Evolutionary conservation across 2,329 filamentous ascomycete species (phyloP), one percentile per base, ranked within the genome.

Genomic region (Epichloe sp.): DNA sequence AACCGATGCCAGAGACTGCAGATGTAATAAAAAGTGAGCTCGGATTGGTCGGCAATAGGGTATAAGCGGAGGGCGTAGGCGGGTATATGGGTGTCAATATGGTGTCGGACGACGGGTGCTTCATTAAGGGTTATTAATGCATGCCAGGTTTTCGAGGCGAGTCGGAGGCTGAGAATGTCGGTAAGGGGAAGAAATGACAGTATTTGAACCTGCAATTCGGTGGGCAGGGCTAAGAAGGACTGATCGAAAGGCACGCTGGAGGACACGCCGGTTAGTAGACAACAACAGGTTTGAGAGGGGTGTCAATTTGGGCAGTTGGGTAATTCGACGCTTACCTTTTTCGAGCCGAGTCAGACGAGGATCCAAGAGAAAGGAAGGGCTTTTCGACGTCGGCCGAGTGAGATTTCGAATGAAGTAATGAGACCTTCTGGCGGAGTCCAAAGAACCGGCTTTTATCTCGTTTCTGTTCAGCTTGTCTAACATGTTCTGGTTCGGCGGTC

Each of bases 1-100:
- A 84, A 64, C 17, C 80, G 75, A 61, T 84, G 80, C 80, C 80
- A 83, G 57, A 84, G 67, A 19, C 79, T 75, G 58, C 80, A 83
- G 0, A 84, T 64, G 54, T 83, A 76, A 57, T 82, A 78, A 36
- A 84, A 73, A 53, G 72, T 80, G 49, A 79, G 66, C 17, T 71
- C 64, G 17, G 67, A 59, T 4, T 69, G 63, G 40, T 75, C 69
- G n/a, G 71, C 69, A 2, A 72, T 57, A 2, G 79, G 80, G 54
- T 82, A 84, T 14, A 84, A 68, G 36, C 77, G 73, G 44, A 75
- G 71, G 23, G 79, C 77, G 57, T 83, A 84, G 34, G 71, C 71
- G 8, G 80, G 80, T 4, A 84, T 72, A 54, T 78, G 75, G 53
- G 80, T 69, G 47, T 78, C 66, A 50, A 83, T 70, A 56, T 83